phyloP scores from a whole-genome alignment of 768 basidiomycete species.

The Russula compacta region DNA sequence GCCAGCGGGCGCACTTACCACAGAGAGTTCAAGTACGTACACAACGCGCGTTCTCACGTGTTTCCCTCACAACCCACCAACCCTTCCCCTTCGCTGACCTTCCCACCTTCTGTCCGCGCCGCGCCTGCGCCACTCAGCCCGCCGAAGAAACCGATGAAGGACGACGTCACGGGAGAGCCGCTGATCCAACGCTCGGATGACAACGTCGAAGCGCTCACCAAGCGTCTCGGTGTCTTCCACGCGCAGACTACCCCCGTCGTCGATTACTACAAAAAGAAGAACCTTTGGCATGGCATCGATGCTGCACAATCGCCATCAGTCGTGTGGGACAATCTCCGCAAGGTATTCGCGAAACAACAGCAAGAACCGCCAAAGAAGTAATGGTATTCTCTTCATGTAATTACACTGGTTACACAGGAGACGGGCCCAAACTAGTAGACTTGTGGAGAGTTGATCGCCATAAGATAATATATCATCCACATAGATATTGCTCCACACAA shows the following conservation, averaged over 20 bases:
- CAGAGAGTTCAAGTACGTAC: conserved; percentile 79
- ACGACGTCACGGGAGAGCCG: conserved; percentile 93
- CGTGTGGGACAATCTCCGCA: conserved; percentile 79
- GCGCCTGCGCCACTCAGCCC: conserved; percentile 46
- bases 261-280: conserved; percentile 89
- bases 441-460: neutral
- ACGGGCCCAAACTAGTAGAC: conserved; percentile 1
- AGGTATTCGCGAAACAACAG: conserved; percentile 49
- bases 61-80: neutral
- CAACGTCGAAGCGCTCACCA: conserved; percentile 89
- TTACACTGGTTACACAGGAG: neutral
- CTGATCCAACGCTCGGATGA: conserved; percentile 97
- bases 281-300: conserved; percentile 85
- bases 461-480: neutral
- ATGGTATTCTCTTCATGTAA: neutral
- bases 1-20: conserved; percentile 89
- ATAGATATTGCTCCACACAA: neutral
- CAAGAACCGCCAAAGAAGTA: conserved; percentile 7
- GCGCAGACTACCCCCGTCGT: conserved; percentile 91
- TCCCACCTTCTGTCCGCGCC: neutral
- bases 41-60: neutral
- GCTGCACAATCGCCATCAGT: conserved; percentile 88
- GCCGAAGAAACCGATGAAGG: conserved; percentile 90
- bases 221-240: conserved; percentile 86
- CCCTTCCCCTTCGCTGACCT: neutral